phyloP scores from a whole-genome alignment of 371 early-diverging fungal species.

The Chytridiales sp. region DNA sequence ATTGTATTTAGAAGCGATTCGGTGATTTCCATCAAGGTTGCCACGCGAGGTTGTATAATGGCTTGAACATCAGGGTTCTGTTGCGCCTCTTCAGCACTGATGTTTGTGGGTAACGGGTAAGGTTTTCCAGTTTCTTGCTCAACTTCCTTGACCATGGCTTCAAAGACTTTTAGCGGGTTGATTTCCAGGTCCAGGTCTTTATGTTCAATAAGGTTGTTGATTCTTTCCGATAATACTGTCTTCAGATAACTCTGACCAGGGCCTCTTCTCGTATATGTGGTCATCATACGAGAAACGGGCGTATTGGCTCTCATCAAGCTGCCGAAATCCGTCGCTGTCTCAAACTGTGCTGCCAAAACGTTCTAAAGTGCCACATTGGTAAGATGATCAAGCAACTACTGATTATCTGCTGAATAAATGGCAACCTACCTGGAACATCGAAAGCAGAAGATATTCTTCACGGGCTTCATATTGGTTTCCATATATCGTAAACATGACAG shows the following conservation, averaged over 20 bases:
- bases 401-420: background rate
- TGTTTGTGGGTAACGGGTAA: slow-evolving; percentile 63
- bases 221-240: slow-evolving; percentile 77
- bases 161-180: slow-evolving; percentile 86
- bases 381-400: background rate
- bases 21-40: slow-evolving; percentile 82
- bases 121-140: slow-evolving; percentile 60
- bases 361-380: no score
- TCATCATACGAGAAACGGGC: slow-evolving; percentile 95
- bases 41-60: slow-evolving; percentile 79
- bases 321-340: slow-evolving; percentile 81
- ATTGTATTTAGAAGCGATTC: slow-evolving; percentile 81
- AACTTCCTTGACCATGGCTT: slow-evolving; percentile 78
- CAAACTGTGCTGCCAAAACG: slow-evolving; percentile 87
- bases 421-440: slow-evolving; percentile 86
- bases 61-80: slow-evolving; percentile 75
- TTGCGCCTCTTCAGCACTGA: slow-evolving; percentile 78
- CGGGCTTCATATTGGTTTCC: slow-evolving; percentile 95
- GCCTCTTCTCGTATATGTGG: slow-evolving; percentile 87
- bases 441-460: slow-evolving; percentile 90
- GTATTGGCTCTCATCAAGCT: slow-evolving; percentile 90
- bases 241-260: slow-evolving; percentile 93
- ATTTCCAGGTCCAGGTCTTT: slow-evolving; percentile 82
- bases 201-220: slow-evolving; percentile 73
- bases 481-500: slow-evolving; percentile 94